Evolutionary conservation across 768 basidiomycete genomes (phyloP), one percentile per base, ranked within the genome.

Genomic region (Roridomyces roridus): DNA sequence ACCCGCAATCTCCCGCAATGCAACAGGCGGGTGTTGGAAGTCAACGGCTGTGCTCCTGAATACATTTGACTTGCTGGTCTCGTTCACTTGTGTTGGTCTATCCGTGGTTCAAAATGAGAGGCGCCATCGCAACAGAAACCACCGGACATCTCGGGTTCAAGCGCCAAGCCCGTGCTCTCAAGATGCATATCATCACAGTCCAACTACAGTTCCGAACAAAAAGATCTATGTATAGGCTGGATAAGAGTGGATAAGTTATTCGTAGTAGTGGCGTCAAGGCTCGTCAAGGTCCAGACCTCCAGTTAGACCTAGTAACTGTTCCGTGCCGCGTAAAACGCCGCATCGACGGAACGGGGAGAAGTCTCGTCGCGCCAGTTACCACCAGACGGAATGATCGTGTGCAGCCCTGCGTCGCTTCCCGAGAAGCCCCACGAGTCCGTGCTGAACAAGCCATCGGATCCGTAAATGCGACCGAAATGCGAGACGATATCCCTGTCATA

Each of bases 381-480:
- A 39, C 77, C 77, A 11, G 54, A 46, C 34, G 74, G 67, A 51
- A 75, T 59, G 43, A 79, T 70, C 39, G 71, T 75, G 57, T 74
- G 70, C 46, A 56, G 61, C 25, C 80, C 79, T 46, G 79, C 66
- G 53, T 74, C 70, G 51, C 49, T 54, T 31, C 78, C 78, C 23
- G 58, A 64, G 76, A 81, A 81, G 50, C 74, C 72, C 54, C 75
- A 72, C 65, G 78, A 72, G 63, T 72, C 64, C 37, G 61, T 65
- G 65, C 65, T 75, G 66, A 79, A 62, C 20, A 72, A 73, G 26
- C 75, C 74, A 53, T 80, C 77, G 36, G 59, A 48, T 55, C 69
- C 61, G 63, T 73, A 58, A 62, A 79, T 62, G 36, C 68, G 34
- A 3, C 42, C 53, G 66, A 74, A 73, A 67, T 75, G 74, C 40